Percentiles rank a stretch among this genome's conserved stretches.
Evolutionary conservation across 2,329 filamentous ascomycete species (phyloP).

Genomic region (Stromatinia cepivora): DNA sequence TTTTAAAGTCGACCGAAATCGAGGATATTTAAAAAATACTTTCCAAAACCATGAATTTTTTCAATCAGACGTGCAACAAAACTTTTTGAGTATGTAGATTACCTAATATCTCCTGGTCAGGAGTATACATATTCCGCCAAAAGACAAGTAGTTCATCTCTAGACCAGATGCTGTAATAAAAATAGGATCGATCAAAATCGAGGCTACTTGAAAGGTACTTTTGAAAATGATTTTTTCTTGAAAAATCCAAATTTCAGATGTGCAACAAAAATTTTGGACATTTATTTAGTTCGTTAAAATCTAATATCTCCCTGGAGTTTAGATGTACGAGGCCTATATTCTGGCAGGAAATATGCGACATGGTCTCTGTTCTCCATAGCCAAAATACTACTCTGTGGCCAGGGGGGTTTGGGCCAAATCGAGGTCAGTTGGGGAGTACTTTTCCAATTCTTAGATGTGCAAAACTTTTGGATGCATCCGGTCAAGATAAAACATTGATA

Average conservation of each 20-base stretch:
- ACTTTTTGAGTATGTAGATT: too few species aligned
- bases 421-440: too few species aligned
- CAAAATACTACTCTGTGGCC: too few species aligned
- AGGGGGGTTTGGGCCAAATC: too few species aligned
- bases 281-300: background rate
- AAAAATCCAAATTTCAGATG: too few species aligned
- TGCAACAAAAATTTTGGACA: background rate
- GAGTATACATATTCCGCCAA: too few species aligned
- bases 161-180: too few species aligned
- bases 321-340: background rate
- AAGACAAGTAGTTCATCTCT: too few species aligned
- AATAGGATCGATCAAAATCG: background rate
- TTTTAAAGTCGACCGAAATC: background rate
- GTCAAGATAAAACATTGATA: too few species aligned
- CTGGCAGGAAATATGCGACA: background rate
- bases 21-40: background rate
- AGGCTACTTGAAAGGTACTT: too few species aligned
- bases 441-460: background rate
- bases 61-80: background rate
- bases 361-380: background rate
- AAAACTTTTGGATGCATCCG: background rate
- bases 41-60: rapidly evolving
- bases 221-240: too few species aligned
- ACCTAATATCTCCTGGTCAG: too few species aligned
- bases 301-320: rapidly evolving